Base-by-base conservation (phyloP, 192 early-diverging fungal genomes). In the Spinellus fusiger region DNA sequence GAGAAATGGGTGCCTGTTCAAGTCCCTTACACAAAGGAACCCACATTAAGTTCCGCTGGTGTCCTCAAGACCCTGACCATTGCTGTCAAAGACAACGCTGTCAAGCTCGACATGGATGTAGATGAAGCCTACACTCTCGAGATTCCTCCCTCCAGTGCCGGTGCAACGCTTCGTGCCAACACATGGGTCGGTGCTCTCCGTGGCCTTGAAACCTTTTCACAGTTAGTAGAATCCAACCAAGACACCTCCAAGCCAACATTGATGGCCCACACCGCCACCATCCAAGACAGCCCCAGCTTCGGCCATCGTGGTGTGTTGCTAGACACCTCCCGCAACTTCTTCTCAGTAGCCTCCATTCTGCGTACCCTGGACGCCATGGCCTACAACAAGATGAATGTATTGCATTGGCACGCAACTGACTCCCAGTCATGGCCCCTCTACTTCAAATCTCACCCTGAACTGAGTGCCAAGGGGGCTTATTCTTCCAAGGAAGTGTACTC, bases 381-480 rank as follows among this genome's bases (percentile, higher is more conserved):
- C 51, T 85, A 78, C 65, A 84, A 80, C 71, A 89, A 91, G 80
- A 63, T 89, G 59, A 91, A 91, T 35, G 83, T 88, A 12, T 73
- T 90, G 64, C 88, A 90, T 66, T 90, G 86, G 86, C 88, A 90
- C 62, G 74, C 84, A 5, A 79, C 80, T 0, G 89, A 89, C 46
- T 61, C 82, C 28, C 84, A 86, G 52, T 84, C 85, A 5, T 91
- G 86, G 86, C 89, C 89, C 13, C 47, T 91, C 12, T 71, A 84
- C 68, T 78, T 82, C 53, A 77, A 78, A 59, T 75, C 70, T 8
- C 66, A 80, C 65, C 88, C 88, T 5, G 78, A 80, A 50, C 69
- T 92, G 60, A 66, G 78, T n/a, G 46, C 38, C 4, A 82, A 82
- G 46, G 86, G 82, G 27, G 84, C 88, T 7, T 91, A 91, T 65